These are phyloP conservation scores for Furcasterigmium sp. DNA, from an alignment of 2,329 filamentous ascomycete genomes.

Conservation along the genomic window DNA sequence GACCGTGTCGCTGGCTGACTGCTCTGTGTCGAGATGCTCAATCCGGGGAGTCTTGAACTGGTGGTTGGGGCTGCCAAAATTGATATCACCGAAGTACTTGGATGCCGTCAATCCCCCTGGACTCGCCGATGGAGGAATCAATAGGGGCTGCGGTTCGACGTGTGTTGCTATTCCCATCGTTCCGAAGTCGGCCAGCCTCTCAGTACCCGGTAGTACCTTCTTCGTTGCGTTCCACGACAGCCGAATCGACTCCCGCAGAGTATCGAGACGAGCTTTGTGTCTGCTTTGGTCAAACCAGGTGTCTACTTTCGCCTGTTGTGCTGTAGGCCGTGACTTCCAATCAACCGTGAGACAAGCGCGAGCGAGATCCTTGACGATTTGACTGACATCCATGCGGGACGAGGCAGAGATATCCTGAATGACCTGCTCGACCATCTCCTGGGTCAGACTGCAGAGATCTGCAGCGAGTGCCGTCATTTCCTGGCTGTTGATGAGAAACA, in stretches of 20 bases:
- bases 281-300: slow-evolving; percentile 24
- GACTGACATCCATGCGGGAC: slow-evolving; percentile 11
- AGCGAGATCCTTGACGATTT: slow-evolving; percentile 18
- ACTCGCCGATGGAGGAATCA: not conserved
- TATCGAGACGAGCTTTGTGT: not conserved
- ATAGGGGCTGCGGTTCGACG: too few relatives aligned
- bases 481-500: slow-evolving; percentile 19
- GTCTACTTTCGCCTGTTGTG: slow-evolving; percentile 24
- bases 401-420: slow-evolving; percentile 9
- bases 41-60: not conserved
- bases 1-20: too few relatives aligned
- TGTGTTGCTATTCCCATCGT: too few relatives aligned
- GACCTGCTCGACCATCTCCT: slow-evolving; percentile 15
- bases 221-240: not conserved
- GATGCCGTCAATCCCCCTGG: not conserved
- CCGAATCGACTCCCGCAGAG: too few relatives aligned
- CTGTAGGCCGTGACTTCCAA: slow-evolving; percentile 24
- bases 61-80: not conserved
- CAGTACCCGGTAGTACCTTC: not conserved
- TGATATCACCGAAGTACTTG: not conserved
- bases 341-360: slow-evolving; percentile 23
- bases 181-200: not conserved
- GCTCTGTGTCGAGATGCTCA: too few relatives aligned
- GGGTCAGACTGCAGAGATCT: slow-evolving; percentile 13
- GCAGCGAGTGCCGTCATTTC: slow-evolving; percentile 7